phyloP scores from a whole-genome alignment of 768 basidiomycete genomes.

The Serendipita sp. region DNA sequence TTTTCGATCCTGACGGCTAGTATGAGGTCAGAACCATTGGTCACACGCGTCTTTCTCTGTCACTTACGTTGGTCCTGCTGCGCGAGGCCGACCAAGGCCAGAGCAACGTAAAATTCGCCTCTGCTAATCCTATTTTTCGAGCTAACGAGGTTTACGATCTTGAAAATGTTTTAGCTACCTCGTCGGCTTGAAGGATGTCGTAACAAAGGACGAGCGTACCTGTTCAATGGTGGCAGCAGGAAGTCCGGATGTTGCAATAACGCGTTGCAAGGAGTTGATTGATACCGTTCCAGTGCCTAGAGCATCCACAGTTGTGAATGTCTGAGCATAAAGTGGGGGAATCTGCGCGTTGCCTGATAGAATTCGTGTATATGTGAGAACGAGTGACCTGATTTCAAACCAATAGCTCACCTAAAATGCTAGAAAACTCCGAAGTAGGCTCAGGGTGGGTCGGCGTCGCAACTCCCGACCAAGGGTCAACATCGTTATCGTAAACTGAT shows the following conservation, averaged over 20 bases:
- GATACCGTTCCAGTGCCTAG: conserved; percentile 59
- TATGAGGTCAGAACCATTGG: not conserved
- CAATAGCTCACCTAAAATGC: conserved; percentile 11
- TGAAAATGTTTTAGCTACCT: not conserved
- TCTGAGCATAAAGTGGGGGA: conserved; percentile 57
- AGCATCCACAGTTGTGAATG: conserved; percentile 62
- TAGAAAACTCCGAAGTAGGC: conserved; percentile 12
- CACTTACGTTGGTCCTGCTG: conserved; percentile 64
- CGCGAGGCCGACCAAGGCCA: conserved; percentile 75
- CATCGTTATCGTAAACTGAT: conserved; percentile 11
- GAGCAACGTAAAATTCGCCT: conserved; percentile 81
- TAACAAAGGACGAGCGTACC: conserved; percentile 27
- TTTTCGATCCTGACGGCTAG: conserved; percentile 69
- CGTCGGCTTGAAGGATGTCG: conserved; percentile 3
- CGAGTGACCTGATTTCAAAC: not conserved
- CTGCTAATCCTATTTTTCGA: conserved; percentile 66
- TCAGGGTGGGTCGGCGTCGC: conserved; percentile 10
- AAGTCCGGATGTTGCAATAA: conserved; percentile 60
- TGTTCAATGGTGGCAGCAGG: conserved; percentile 73
- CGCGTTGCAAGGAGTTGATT: conserved; percentile 65
- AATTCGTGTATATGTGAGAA: not conserved
- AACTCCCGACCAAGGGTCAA: conserved; percentile 11
- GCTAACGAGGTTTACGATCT: conserved; percentile 88
- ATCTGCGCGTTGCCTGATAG: conserved; percentile 59
- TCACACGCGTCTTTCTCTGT: not conserved